Evolutionary conservation across 148 eudicot genomes (phyloP).

Genomic region (Vaccinium myrtillus): DNA sequence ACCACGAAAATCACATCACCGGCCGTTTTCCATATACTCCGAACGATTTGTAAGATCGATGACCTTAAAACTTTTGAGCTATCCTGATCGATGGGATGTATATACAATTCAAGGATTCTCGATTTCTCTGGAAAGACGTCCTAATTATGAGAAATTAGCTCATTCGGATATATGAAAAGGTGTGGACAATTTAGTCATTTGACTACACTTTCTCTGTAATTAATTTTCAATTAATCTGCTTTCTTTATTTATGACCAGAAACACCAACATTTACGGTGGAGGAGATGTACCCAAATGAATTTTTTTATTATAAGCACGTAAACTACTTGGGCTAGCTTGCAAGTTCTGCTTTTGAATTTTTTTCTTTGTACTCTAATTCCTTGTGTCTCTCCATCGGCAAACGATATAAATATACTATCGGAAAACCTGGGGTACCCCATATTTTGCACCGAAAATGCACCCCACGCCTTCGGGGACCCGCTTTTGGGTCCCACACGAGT

Average conservation of each 20-base stretch:
- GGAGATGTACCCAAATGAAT: background rate
- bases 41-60: too few relatives aligned
- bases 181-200: background rate
- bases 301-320: background rate
- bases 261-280: background rate
- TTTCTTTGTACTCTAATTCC: background rate
- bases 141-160: background rate
- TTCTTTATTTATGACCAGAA: background rate
- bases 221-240: background rate
- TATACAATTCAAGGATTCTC: background rate
- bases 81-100: background rate
- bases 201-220: background rate
- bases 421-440: too few relatives aligned
- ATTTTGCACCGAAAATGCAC: too few relatives aligned
- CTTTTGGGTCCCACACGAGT: too few relatives aligned
- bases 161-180: too few relatives aligned
- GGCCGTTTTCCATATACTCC: background rate
- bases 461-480: too few relatives aligned
- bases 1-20: background rate
- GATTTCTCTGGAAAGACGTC: background rate
- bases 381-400: background rate
- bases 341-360: background rate
- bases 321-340: background rate
- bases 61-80: background rate
- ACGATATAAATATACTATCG: too few relatives aligned